phyloP scores from a whole-genome alignment of 2,329 filamentous ascomycete species.

The Fusarium sarcochroum region DNA sequence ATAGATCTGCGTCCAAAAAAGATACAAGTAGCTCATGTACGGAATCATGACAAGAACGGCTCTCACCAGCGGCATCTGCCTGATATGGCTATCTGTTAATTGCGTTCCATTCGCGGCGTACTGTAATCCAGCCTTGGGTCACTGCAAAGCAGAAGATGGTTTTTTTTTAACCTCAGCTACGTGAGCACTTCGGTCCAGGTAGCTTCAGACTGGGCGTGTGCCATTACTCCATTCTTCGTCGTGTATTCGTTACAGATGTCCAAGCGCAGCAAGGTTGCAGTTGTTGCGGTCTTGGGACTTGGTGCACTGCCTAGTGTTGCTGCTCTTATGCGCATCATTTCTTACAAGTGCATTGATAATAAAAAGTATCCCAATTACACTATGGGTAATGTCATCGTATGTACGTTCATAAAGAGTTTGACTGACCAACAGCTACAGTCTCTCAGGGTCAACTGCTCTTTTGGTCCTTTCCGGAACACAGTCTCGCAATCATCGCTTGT shows the following conservation, averaged over 20 bases:
- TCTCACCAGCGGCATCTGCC: conserved; percentile 2
- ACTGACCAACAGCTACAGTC: not conserved
- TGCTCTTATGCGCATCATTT: conserved; percentile 32
- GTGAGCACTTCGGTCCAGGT: conserved; percentile 41
- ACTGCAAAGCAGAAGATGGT: conserved; percentile 23
- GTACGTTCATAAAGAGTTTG: too few relatives aligned
- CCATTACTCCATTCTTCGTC: conserved; percentile 50
- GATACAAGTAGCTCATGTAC: conserved; percentile 32
- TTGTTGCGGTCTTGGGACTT: conserved; percentile 23
- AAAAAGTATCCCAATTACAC: conserved; percentile 16
- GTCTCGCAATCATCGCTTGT: conserved; percentile 31
- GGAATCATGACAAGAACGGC: conserved; percentile 19
- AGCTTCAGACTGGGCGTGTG: conserved; percentile 48
- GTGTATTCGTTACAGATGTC: conserved; percentile 48
- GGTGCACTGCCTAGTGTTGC: conserved; percentile 34
- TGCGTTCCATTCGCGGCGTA: conserved; percentile 24
- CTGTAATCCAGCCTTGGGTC: conserved; percentile 24
- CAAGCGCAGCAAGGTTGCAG: conserved; percentile 37
- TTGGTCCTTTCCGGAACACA: conserved; percentile 30
- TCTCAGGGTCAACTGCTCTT: conserved; percentile 26
- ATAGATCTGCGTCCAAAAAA: conserved; percentile 30
- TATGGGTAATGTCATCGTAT: not conserved
- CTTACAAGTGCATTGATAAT: conserved; percentile 31
- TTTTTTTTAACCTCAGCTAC: conserved; percentile 35
- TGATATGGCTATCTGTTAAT: conserved; percentile 32